phyloP scores from a whole-genome alignment of 1,284 basidiomycete species.

The Nidula niveotomentosa region DNA sequence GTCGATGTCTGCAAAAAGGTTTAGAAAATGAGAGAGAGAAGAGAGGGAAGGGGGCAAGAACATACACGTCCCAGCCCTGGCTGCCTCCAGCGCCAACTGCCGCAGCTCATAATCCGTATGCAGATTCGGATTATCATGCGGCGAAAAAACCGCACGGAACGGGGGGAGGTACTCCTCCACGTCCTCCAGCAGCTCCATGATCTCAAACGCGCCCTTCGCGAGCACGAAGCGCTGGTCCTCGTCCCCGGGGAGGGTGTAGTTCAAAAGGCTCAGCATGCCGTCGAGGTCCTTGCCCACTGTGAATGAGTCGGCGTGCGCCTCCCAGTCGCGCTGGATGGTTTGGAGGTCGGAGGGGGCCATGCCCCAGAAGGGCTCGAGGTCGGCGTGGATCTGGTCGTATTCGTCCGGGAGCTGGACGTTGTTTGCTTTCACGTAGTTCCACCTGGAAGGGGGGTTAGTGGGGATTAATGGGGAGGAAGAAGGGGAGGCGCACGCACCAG shows the following conservation, averaged over 20 bases:
- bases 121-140: conserved; percentile 46
- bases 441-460: conserved; percentile 32
- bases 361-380: conserved; percentile 56
- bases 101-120: conserved; percentile 43
- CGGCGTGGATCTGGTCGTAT: conserved; percentile 52
- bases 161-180: conserved; percentile 36
- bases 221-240: conserved; percentile 18
- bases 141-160: conserved; percentile 44
- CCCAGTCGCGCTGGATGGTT: conserved; percentile 34
- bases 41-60: conserved; percentile 5
- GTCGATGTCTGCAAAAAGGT: conserved; percentile 28
- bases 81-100: conserved; percentile 35
- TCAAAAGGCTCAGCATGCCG: conserved; percentile 28
- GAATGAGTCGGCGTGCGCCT: conserved; percentile 35
- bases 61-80: conserved; percentile 39
- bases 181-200: conserved; percentile 36
- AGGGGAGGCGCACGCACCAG: conserved; percentile 25
- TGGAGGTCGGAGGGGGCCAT: conserved; percentile 45
- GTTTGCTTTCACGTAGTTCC: conserved; percentile 55
- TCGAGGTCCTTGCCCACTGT: conserved; percentile 35
- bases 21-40: not conserved
- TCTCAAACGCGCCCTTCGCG: conserved; percentile 21
- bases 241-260: conserved; percentile 25
- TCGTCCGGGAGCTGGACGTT: conserved; percentile 60
- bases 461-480: not conserved